Evolutionary conservation across 2,329 filamentous ascomycete genomes (phyloP), one percentile per base, ranked within the genome.

Genomic region (Xenoacremonium recifei): DNA sequence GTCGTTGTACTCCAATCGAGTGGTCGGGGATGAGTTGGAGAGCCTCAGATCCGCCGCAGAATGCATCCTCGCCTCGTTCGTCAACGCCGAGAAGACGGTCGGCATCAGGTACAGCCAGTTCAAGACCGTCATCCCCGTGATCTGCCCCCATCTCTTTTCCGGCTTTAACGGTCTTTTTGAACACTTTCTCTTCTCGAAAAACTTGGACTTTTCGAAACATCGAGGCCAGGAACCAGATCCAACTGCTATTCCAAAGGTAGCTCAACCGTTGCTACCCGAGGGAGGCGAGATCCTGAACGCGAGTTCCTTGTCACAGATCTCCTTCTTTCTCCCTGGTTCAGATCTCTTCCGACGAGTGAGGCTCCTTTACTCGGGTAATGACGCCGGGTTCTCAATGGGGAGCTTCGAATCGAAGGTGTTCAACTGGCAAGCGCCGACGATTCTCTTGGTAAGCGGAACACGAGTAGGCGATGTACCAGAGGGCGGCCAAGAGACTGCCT

Each of bases 301-400:
- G n/a, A 80, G 79, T 48, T 62, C 79, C 1, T 63, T 89, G 1
- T 84, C 78, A 3, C 86, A 90, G 56, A 67, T 90, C 4, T 88
- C 86, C 0, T 84, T 89, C 56, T 89, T 89, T 58, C 72, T 90
- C 20, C 79, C 79, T 2, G 80, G 82, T 6, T 70, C 71, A 4
- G 74, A 76, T 2, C 71, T 90, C 5, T 89, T 89, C 59, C 71
- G 80, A 10, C 73, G 79, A 3, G 69, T 89, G 3, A 77, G 84
- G 2, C 73, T 81, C 2, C 69, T 90, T 0, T 90, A 89, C 58
- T 84, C 82, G 2, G 86, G 85, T 5, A 81, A 77, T 35, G 77
- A 80, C 19, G 80, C 84, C 11, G 86, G 86, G 5, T 90, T 89
- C 63, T 87, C 84, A 16, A 85, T 89, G 79, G 84, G 85, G 17